Conservation (phyloP, 495 filamentous ascomycete species). For the Penicillium angulare region DNA sequence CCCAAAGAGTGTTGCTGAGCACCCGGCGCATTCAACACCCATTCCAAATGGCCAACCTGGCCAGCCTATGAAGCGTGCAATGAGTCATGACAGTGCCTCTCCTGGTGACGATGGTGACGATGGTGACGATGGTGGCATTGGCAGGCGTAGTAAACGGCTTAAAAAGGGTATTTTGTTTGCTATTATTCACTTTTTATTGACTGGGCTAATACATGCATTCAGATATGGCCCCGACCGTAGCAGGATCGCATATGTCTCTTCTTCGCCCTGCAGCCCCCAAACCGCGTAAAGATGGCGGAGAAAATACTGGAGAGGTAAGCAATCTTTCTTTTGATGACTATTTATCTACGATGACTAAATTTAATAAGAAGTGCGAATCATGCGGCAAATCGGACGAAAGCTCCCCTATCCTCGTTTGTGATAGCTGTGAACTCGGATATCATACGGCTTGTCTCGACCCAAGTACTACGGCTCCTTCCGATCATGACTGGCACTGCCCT, state of each 20-base stretch:
- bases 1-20: slow-evolving; percentile 40
- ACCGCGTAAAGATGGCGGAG: slow-evolving; percentile 63
- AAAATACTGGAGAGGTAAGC: slow-evolving; percentile 73
- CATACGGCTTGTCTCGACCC: slow-evolving; percentile 89
- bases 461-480: slow-evolving; percentile 71
- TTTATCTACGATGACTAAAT: slow-evolving; percentile 7
- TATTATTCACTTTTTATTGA: background rate
- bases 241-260: slow-evolving; percentile 94
- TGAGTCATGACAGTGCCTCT: slow-evolving; percentile 72
- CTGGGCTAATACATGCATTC: slow-evolving; percentile 21
- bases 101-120: slow-evolving; percentile 58
- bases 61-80: slow-evolving; percentile 73
- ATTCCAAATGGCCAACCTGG: slow-evolving; percentile 56
- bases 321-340: background rate
- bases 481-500: slow-evolving; percentile 95
- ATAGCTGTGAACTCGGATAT: slow-evolving; percentile 87
- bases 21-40: slow-evolving; percentile 36
- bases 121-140: slow-evolving; percentile 64
- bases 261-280: slow-evolving; percentile 78
- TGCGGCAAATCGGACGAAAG: slow-evolving; percentile 83
- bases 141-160: slow-evolving; percentile 85
- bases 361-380: slow-evolving; percentile 72
- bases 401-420: slow-evolving; percentile 73
- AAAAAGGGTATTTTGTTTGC: slow-evolving; percentile 73
- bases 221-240: slow-evolving; percentile 87